Percentiles rank a stretch among this genome's conserved stretches.
Evolutionary conservation across 2,329 filamentous ascomycete genomes (phyloP).

Genomic region (Pestalotiopsis sp.): DNA sequence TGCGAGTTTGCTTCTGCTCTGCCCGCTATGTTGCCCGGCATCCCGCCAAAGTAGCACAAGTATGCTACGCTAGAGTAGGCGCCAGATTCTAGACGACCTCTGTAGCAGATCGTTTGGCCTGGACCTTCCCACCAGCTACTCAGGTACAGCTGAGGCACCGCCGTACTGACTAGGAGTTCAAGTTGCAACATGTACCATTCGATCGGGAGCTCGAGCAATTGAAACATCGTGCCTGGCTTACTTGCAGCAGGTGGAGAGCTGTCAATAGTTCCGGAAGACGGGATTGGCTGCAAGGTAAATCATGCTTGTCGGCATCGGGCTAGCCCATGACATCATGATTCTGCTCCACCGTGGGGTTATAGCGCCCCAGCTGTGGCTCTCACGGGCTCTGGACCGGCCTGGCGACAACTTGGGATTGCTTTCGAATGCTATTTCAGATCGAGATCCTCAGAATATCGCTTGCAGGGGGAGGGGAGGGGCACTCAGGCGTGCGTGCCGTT

Average conservation of each 20-base stretch:
- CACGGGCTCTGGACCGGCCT: background rate
- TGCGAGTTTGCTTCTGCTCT: background rate
- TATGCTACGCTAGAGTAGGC: background rate
- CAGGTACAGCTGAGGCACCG: background rate
- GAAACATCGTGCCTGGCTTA: background rate
- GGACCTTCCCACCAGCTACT: background rate
- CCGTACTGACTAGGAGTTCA: background rate
- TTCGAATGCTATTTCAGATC: background rate
- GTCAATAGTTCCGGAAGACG: background rate
- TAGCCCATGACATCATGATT: slow-evolving; percentile 6
- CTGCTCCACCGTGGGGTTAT: background rate
- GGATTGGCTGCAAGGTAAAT: background rate
- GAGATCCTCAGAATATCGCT: background rate
- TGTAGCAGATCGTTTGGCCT: background rate
- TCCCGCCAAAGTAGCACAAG: background rate
- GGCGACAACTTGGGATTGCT: background rate
- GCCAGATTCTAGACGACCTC: background rate
- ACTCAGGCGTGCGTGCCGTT: background rate
- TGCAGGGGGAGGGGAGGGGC: background rate
- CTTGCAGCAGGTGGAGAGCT: background rate
- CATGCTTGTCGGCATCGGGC: background rate
- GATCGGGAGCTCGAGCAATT: background rate
- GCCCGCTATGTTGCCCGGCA: background rate
- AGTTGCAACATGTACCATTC: background rate
- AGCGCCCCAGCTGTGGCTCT: background rate